Percentiles rank a stretch among this genome's conserved stretches.
Evolutionary conservation across 352 stramenopile genomes (phyloP).

Genomic region (Phytophthora sansomeana): DNA sequence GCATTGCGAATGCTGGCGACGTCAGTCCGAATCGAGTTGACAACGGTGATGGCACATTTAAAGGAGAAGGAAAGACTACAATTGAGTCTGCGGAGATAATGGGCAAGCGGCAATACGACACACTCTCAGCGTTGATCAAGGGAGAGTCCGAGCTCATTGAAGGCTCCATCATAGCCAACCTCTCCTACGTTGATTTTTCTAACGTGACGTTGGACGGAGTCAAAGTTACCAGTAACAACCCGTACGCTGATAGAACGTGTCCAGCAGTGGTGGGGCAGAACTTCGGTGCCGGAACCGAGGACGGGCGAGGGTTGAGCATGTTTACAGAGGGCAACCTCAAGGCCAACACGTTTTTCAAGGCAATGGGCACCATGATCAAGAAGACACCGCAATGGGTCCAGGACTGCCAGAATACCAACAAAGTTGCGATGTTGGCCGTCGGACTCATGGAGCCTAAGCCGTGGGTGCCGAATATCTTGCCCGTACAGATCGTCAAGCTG

Average conservation of each 20-base stretch:
- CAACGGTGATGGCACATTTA: constrained; percentile 54
- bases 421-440: constrained; percentile 46
- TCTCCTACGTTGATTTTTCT: constrained; percentile 58
- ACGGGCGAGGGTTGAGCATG: constrained; percentile 42
- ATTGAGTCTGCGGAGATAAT: constrained; percentile 63
- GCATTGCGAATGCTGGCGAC: constrained; percentile 57
- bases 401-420: constrained; percentile 51
- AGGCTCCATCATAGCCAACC: constrained; percentile 33
- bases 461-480: constrained; percentile 55
- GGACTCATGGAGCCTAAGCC: constrained; percentile 53
- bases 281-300: constrained; percentile 53
- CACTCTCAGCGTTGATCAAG: constrained; percentile 37
- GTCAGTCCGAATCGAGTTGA: constrained; percentile 58
- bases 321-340: constrained; percentile 45
- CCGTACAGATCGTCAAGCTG: constrained; percentile 64
- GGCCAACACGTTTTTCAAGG: constrained; percentile 37
- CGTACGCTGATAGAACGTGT: constrained; percentile 48
- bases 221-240: constrained; percentile 14
- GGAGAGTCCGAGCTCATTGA: constrained; percentile 30
- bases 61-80: constrained; percentile 38
- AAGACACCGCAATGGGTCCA: constrained; percentile 47
- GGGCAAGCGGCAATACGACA: constrained; percentile 46
- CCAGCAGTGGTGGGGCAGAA: constrained; percentile 56
- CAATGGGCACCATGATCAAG: constrained; percentile 16
- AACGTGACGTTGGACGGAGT: constrained; percentile 43